Conservation (phyloP, 2,329 filamentous ascomycete species). For the Botrytis squamosa region DNA sequence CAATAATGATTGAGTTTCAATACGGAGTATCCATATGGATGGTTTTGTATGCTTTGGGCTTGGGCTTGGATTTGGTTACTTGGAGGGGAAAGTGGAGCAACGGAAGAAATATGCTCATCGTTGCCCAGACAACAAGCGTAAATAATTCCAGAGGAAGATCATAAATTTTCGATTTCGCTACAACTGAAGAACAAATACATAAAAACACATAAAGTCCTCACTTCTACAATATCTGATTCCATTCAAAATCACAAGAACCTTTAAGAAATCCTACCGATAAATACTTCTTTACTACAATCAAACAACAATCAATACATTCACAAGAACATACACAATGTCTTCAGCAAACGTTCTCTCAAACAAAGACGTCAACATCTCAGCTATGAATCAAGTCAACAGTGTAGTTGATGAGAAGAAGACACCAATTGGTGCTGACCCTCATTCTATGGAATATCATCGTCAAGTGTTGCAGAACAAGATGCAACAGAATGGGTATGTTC, state of each 20-base stretch:
- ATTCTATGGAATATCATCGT: conserved; percentile 76
- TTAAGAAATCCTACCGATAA: not conserved
- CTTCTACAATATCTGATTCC: conserved; percentile 6
- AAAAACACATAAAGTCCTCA: conserved; percentile 14
- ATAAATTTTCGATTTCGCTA: conserved; percentile 18
- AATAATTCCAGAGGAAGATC: conserved; percentile 12
- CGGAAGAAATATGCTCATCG: conserved; percentile 10
- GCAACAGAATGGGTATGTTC: conserved; percentile 61
- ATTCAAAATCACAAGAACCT: not conserved
- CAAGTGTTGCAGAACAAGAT: conserved; percentile 73
- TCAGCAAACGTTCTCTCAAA: conserved; percentile 55
- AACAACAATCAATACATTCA: not conserved
- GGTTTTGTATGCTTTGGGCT: not conserved
- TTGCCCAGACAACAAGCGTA: conserved; percentile 15
- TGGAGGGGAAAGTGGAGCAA: conserved; percentile 15
- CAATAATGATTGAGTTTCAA: not conserved
- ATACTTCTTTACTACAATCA: not conserved
- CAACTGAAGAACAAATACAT: conserved; percentile 12
- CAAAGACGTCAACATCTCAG: conserved; percentile 63
- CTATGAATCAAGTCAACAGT: conserved; percentile 36
- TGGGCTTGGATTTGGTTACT: not conserved
- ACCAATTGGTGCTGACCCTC: conserved; percentile 43
- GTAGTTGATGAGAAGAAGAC: conserved; percentile 30
- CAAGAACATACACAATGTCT: conserved; percentile 48
- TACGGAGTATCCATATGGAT: not conserved